Evolutionary conservation across 2,329 filamentous ascomycete genomes (phyloP), one percentile per base, ranked within the genome.

Genomic region (Endothia cerciana): DNA sequence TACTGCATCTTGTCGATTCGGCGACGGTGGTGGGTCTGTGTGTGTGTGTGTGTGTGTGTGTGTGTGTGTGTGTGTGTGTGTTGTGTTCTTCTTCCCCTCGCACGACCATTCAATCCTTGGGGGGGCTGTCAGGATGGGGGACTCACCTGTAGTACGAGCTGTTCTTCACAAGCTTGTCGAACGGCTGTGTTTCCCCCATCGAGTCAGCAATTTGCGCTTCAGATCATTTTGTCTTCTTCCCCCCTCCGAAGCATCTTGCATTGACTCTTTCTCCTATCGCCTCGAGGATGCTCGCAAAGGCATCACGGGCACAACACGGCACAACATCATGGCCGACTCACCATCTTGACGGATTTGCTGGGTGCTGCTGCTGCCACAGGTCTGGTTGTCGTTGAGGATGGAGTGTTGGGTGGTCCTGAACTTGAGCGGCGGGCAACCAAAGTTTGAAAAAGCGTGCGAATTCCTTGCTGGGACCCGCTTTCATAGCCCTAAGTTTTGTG

Each of bases 201-300:
- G 92, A 97, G 93, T 97, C 94, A 97, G 94, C 94, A 97, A 97
- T 97, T 97, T 89, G 89, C 94, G 93, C 94, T 97, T 97, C 94
- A 97, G 94, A 87, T 71, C 62, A 56, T 66, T 73, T 76, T 43
- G 73, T 78, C 76, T 74, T 78, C 75, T 73, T 77, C 80, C 81
- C 82, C 82, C 73, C 72, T 91, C 92, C 94, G 94, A 97, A 97
- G 93, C 93, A 97, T 93, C 92, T 97, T 97, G 94, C 93, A 87
- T 85, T 85, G 92, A 95, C 91, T 91, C 90, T 68, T 65, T 66
- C 69, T 68, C 65, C 69, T 71, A 64, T 63, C 40, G 41, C 28
- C 33, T n/a, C 17, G 13, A 17, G 15, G 19, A 45, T 59, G 30
- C 30, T 62, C 45, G 62, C 64, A 58, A 67, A 10, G 17, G 33